Evolutionary conservation across 2,329 filamentous ascomycete genomes (phyloP).

Genomic region (Monilinia vaccinii-corymbosi): DNA sequence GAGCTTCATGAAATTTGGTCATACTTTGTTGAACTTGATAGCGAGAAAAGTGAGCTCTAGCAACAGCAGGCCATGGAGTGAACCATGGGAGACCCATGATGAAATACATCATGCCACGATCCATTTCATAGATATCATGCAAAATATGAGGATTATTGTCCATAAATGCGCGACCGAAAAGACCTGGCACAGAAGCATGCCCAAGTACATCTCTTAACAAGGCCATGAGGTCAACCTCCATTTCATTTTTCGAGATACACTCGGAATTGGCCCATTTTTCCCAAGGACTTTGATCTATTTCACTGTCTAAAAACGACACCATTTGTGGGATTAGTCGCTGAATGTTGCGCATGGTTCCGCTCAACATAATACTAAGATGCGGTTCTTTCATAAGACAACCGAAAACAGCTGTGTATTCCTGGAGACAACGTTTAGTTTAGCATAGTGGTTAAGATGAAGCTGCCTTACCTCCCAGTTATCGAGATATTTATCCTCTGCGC

Average conservation of each 20-base stretch:
- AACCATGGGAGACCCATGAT: conserved; percentile 46
- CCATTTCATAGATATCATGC: conserved; percentile 46
- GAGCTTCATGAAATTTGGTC: conserved; percentile 34
- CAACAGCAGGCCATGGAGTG: conserved; percentile 42
- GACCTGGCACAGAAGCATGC: conserved; percentile 37
- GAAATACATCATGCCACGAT: conserved; percentile 44
- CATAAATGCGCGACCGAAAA: conserved; percentile 44
- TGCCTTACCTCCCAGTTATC: conserved; percentile 25
- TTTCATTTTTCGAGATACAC: conserved; percentile 36
- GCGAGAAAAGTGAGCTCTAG: conserved; percentile 39
- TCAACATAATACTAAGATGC: conserved; percentile 35
- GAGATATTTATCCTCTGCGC: conserved; percentile 19
- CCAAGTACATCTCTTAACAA: conserved; percentile 50
- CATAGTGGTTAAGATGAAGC: conserved; percentile 14
- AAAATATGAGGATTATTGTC: conserved; percentile 44
- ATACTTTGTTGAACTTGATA: conserved; percentile 34
- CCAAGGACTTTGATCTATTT: conserved; percentile 54
- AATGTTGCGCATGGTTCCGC: conserved; percentile 31
- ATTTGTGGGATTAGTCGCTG: conserved; percentile 43
- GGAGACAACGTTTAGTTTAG: conserved; percentile 21
- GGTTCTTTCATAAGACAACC: conserved; percentile 38
- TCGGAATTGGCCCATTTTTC: conserved; percentile 43
- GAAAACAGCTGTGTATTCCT: conserved; percentile 7
- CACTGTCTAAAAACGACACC: conserved; percentile 48
- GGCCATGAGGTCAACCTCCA: conserved; percentile 42